Evolutionary conservation across 2,329 filamentous ascomycete genomes (phyloP).

Genomic region (Hymenoscyphus occultus): DNA sequence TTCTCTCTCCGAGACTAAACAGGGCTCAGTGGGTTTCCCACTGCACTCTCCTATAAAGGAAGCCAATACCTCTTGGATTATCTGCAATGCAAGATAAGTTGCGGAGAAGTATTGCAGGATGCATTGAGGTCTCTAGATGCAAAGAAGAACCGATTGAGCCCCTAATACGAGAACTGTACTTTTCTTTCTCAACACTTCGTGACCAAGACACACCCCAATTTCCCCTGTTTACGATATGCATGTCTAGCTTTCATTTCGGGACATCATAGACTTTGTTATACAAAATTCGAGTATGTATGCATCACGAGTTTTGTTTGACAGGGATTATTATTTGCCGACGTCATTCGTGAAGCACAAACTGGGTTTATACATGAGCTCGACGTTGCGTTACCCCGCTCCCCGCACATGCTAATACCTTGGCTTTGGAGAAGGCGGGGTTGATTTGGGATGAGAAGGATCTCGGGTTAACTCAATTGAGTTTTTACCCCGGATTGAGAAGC

Average conservation of each 20-base stretch:
- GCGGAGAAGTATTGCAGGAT: too few species aligned
- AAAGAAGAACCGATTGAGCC: too few species aligned
- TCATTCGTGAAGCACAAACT: background rate
- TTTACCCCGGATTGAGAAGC: background rate
- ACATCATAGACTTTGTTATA: background rate
- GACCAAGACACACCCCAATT: background rate
- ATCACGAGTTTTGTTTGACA: background rate
- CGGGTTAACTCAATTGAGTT: background rate
- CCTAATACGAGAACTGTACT: too few species aligned
- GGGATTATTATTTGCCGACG: background rate
- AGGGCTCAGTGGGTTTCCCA: too few species aligned
- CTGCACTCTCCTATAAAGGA: too few species aligned
- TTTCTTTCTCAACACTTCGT: background rate
- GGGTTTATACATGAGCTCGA: background rate
- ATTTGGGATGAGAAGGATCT: background rate
- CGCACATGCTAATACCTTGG: background rate
- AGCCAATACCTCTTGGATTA: too few species aligned
- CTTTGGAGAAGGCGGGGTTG: background rate
- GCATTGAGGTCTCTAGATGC: too few species aligned
- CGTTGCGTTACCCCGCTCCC: constrained; percentile 4
- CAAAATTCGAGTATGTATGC: background rate
- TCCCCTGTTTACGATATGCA: background rate
- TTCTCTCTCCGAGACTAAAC: too few species aligned
- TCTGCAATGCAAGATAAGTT: too few species aligned
- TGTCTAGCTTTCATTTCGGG: background rate